Evolutionary conservation across 768 basidiomycete species (phyloP), one percentile per base, ranked within the genome.

Genomic region (Harrya chromipes): DNA sequence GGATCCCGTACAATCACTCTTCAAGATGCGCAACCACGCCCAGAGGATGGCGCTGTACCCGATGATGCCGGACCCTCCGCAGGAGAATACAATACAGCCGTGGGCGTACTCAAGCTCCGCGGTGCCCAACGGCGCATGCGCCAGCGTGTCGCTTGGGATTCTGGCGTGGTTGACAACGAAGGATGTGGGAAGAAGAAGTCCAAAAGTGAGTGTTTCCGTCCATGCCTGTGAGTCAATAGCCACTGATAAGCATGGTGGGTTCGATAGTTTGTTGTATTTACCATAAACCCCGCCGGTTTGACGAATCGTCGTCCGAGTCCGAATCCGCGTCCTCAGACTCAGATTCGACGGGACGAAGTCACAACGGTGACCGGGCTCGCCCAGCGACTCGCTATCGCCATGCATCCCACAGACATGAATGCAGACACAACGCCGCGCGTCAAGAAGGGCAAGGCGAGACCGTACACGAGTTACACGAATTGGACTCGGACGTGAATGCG

Each of bases 261-360:
- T 8, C 11, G 27, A n/a, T 55, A 97, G 94, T 97, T 43, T 97
- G 94, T 66, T 97, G 94, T 67, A 95, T 97, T 61, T 95, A 94
- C 62, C 90, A 93, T 64, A 88, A 86, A 63, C 85, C 87, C 1
- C 77, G 79, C 48, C 71, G 62, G 43, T 93, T 90, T 53, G 90
- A 91, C 69, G 90, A 93, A 62, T 92, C 90, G 1, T 89, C 84
- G 0, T 83, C 82, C 29, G 79, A 80, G 36, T 81, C 80, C 0
- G 83, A 79, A 36, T 77, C 80, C 2, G 78, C 77, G 42, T 68
- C 70, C 33, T 60, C 67, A 0, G 68, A 66, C n/a, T 61, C 64
- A 20, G 51, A 52, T 27, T 8, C 27, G 12, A 46, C 40, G n/a
- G 50, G 46, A n/a, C 49, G 43, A 13, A 19, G 19, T 16, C 34